These are phyloP conservation scores for Edaphochlamys debaryana DNA, from an alignment of 139 green algal species.

Conservation along the genomic window DNA sequence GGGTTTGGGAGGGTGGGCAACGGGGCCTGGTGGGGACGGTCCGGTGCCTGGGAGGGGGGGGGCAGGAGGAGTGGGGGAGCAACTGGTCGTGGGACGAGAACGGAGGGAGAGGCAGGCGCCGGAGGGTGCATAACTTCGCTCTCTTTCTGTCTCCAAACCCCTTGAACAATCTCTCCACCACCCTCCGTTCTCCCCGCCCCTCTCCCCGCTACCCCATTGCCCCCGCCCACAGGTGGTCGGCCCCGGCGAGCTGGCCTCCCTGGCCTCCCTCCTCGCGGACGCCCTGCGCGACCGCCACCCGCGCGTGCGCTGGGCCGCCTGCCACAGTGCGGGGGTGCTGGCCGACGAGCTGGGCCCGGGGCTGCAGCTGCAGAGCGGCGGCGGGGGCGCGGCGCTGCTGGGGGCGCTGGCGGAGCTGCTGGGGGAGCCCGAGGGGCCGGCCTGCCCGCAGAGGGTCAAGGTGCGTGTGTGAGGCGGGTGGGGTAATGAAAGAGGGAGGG, in stretches of 20 bases:
- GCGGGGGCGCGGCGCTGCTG: constrained; percentile 55
- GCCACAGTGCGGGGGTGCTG: constrained; percentile 96
- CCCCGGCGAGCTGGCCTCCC: constrained; percentile 46
- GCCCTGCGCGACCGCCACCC: constrained; percentile 42
- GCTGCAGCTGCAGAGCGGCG: constrained; percentile 71
- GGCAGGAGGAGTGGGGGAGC: no score
- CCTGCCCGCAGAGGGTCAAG: constrained; percentile 31
- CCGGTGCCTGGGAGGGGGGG: no score
- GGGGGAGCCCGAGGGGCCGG: constrained; percentile 19
- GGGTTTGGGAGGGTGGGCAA: background rate
- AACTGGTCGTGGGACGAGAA: no score
- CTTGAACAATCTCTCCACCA: no score
- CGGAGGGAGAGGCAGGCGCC: no score
- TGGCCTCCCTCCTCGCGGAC: constrained; percentile 48
- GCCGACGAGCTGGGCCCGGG: constrained; percentile 95
- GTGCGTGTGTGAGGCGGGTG: background rate
- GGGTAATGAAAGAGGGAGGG: no score
- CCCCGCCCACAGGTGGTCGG: constrained; percentile 41
- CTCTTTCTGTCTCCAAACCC: no score
- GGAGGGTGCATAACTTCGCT: no score
- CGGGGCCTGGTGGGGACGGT: background rate
- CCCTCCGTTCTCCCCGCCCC: no score
- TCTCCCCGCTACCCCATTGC: no score
- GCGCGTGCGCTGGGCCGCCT: constrained; percentile 94
- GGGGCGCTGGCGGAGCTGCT: constrained; percentile 81